Evolutionary conservation across 2,329 filamentous ascomycete species (phyloP).

Genomic region (Ophiocordyceps camponoti-leonardi): DNA sequence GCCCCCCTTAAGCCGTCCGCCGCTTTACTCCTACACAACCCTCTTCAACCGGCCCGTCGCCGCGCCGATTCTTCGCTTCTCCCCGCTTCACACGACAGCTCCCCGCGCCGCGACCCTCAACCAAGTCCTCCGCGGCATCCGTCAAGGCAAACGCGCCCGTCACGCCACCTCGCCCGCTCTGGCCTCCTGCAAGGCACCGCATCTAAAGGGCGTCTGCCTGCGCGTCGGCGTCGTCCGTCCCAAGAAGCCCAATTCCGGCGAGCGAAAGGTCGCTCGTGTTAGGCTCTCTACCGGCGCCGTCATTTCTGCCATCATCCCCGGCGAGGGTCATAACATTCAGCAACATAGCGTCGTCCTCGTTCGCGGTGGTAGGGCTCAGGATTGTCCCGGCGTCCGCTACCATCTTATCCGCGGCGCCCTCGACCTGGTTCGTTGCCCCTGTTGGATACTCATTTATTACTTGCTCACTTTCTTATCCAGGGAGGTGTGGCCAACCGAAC

Average conservation of each 20-base stretch:
- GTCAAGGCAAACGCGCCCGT: slow-evolving; percentile 61
- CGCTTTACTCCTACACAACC: slow-evolving; percentile 1
- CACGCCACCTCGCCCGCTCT: slow-evolving; percentile 82
- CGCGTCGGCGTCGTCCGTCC: slow-evolving; percentile 87
- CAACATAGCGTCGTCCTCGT: slow-evolving; percentile 96
- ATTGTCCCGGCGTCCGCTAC: slow-evolving; percentile 97
- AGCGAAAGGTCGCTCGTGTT: slow-evolving; percentile 89
- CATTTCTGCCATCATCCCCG: slow-evolving; percentile 86
- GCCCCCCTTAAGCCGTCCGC: neutral
- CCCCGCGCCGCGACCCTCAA: slow-evolving; percentile 47
- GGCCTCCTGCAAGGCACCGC: slow-evolving; percentile 47
- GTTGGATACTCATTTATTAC: neutral
- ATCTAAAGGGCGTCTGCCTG: slow-evolving; percentile 89
- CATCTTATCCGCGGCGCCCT: slow-evolving; percentile 80
- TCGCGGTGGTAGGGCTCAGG: slow-evolving; percentile 81
- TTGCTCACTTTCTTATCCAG: slow-evolving; percentile 26
- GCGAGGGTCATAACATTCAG: slow-evolving; percentile 96
- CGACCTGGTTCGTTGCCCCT: slow-evolving; percentile 57
- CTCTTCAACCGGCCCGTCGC: slow-evolving; percentile 1
- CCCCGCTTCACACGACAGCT: slow-evolving; percentile 39
- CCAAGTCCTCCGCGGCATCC: slow-evolving; percentile 61
- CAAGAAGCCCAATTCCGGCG: slow-evolving; percentile 97
- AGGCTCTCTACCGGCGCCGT: slow-evolving; percentile 73
- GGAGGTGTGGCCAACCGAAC: slow-evolving; percentile 77
- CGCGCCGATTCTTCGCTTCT: neutral